These are phyloP conservation scores for Clitocybe nebularis DNA, from an alignment of 1,284 basidiomycete genomes.

Conservation along the genomic window DNA sequence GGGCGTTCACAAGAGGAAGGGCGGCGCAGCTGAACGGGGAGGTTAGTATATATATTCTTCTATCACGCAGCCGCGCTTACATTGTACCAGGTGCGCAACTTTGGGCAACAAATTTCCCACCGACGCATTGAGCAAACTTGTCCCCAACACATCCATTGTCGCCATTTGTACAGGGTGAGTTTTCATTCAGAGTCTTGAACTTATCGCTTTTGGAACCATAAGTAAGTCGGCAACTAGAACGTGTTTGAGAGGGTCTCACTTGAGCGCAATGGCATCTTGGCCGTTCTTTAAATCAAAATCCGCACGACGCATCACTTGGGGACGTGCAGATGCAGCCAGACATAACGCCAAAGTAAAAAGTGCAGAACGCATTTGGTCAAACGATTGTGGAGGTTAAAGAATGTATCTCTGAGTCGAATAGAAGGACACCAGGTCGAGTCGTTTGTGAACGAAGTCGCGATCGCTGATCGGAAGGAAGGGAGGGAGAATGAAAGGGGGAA, in stretches of 20 bases:
- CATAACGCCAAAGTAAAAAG: conserved; percentile 33
- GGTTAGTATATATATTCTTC: background rate
- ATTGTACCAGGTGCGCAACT: conserved; percentile 37
- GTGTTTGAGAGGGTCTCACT: conserved; percentile 43
- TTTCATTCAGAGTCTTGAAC: conserved; percentile 38
- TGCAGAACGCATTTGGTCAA: conserved; percentile 23
- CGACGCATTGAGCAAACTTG: conserved; percentile 48
- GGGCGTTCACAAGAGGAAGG: conserved; percentile 37
- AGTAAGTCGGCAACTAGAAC: conserved; percentile 7
- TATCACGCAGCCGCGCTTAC: conserved; percentile 28
- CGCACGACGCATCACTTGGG: conserved; percentile 30
- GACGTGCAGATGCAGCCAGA: conserved; percentile 34
- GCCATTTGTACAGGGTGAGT: conserved; percentile 41
- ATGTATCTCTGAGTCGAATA: conserved; percentile 17
- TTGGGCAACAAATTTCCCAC: conserved; percentile 41
- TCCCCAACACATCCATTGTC: conserved; percentile 43
- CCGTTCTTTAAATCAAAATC: conserved; percentile 45
- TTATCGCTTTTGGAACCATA: conserved; percentile 31
- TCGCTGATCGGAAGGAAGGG: conserved; percentile 21
- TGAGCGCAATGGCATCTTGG: conserved; percentile 47
- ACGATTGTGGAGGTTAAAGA: conserved; percentile 15
- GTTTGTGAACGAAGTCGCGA: conserved; percentile 14
- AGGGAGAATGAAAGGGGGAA: conserved; percentile 13
- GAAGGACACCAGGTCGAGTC: conserved; percentile 32
- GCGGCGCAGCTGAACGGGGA: conserved; percentile 47